phyloP scores from a whole-genome alignment of 2,329 filamentous ascomycete genomes.

The Pseudopithomyces chartarum region DNA sequence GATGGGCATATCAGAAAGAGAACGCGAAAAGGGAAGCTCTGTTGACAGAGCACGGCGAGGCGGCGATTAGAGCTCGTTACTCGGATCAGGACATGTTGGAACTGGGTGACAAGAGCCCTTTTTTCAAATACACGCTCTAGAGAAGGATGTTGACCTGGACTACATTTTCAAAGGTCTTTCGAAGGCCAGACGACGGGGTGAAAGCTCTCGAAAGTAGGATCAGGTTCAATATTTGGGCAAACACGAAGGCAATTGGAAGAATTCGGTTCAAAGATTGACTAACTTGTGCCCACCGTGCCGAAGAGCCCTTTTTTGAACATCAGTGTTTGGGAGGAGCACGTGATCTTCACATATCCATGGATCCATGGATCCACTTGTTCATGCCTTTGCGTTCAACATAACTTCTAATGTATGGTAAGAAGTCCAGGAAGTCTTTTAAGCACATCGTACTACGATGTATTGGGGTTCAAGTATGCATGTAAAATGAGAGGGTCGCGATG shows the following conservation, averaged over 20 bases:
- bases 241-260: too few relatives aligned
- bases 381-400: too few relatives aligned
- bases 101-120: slow-evolving; percentile 49
- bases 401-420: too few relatives aligned
- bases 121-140: slow-evolving; percentile 47
- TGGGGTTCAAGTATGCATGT: background rate
- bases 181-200: background rate
- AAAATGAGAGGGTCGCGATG: background rate
- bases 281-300: too few relatives aligned
- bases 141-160: background rate
- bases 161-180: too few relatives aligned
- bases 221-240: too few relatives aligned
- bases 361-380: too few relatives aligned
- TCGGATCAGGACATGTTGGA: slow-evolving; percentile 47
- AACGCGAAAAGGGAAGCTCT: slow-evolving; percentile 33
- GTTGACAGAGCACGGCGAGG: slow-evolving; percentile 35
- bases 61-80: slow-evolving; percentile 43
- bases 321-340: too few relatives aligned
- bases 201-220: too few relatives aligned
- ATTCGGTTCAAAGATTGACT: too few relatives aligned
- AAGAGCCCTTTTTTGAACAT: too few relatives aligned
- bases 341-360: too few relatives aligned
- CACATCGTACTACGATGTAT: background rate
- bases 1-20: slow-evolving; percentile 49
- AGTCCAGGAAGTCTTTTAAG: background rate